A percentile compares a stretch with the other conserved stretches of the same genome.
These are phyloP conservation scores for Conringia planisiliqua DNA, from an alignment of 345 rosid genomes.

Conservation along the genomic window DNA sequence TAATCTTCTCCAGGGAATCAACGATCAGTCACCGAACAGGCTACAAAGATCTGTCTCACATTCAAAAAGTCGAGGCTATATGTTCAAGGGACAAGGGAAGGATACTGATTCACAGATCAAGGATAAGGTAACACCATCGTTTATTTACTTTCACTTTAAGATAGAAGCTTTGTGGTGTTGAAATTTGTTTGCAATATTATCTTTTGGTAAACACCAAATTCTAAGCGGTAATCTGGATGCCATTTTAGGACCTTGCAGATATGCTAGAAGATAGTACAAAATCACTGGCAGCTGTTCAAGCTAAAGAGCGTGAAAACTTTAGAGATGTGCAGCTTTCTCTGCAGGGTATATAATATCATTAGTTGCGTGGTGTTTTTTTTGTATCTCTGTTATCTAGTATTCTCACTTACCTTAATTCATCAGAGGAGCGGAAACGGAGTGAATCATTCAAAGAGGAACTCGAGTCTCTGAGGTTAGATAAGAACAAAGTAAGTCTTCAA, in stretches of 20 bases:
- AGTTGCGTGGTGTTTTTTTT: not conserved
- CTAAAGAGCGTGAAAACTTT: slow-evolving; percentile 46
- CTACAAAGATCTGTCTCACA: slow-evolving; percentile 44
- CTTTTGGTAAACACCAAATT: not conserved
- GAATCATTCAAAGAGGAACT: slow-evolving; percentile 57
- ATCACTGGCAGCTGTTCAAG: slow-evolving; percentile 49
- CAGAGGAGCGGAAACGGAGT: slow-evolving; percentile 68
- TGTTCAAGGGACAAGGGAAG: slow-evolving; percentile 56
- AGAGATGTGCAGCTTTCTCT: slow-evolving; percentile 46
- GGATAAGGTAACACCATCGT: slow-evolving; percentile 62
- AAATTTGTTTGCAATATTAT: not conserved
- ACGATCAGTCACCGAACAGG: slow-evolving; percentile 55
- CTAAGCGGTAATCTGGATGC: slow-evolving; percentile 37
- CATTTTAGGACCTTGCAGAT: slow-evolving; percentile 90
- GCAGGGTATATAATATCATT: slow-evolving; percentile 48
- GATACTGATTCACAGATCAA: slow-evolving; percentile 37
- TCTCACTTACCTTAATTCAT: slow-evolving; percentile 12
- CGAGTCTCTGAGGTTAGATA: slow-evolving; percentile 46
- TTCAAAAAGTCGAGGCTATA: slow-evolving; percentile 44
- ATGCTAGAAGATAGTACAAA: slow-evolving; percentile 68
- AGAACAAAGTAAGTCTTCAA: slow-evolving; percentile 51
- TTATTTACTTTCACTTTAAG: not conserved
- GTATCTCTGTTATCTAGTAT: slow-evolving; percentile 11
- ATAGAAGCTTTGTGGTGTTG: not conserved
- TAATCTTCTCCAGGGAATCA: slow-evolving; percentile 48